Evolutionary conservation across 257 asterid species (phyloP), one percentile per base, ranked within the genome.

Genomic region (Nicotiana knightiana): DNA sequence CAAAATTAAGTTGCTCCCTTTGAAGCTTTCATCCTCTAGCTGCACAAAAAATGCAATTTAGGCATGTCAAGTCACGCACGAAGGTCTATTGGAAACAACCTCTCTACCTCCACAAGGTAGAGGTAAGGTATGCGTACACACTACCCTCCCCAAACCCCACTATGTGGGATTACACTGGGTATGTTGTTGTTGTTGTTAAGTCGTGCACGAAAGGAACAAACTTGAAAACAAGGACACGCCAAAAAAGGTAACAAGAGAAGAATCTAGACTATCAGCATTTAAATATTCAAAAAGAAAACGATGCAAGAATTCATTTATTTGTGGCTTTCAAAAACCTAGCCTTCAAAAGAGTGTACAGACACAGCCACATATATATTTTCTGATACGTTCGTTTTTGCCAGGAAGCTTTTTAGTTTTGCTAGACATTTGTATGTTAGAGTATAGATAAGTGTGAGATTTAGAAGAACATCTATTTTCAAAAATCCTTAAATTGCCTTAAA

Each of bases 21-120:
- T 94, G 75, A 84, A 82, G 83, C 91, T 90, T 89, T 90, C 98
- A 57, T 95, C 99, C 87, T 93, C 99, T 43, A 92, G 92, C 98
- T 95, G 97, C 88, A 61, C 43, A 26, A 80, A 80, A 54, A 37
- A 43, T 48, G 70, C 43, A 58, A 9, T 62, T 79, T 62, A 80
- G 63, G 76, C 76, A 66, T 63, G 83, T 39, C 81, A 58, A 26
- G 13, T 53, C n/a, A 48, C 17, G 77, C 76, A 39, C 48, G 6
- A 35, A 6, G 39, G 39, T 35, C 39, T 35, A 21, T 35, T 35
- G 39, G 39, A 35, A 35, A 35, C 4, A 35, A 1, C 39, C 1
- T 33, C 5, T 35, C 39, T 4, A 35, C 39, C 39, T 35, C 39
- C 39, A 35, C 37, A 33, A 33, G 37, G 37, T 33, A 33, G 37